Conservation (phyloP, 1,139 yeast genomes). For the Wickerhamiella pararugosa region DNA sequence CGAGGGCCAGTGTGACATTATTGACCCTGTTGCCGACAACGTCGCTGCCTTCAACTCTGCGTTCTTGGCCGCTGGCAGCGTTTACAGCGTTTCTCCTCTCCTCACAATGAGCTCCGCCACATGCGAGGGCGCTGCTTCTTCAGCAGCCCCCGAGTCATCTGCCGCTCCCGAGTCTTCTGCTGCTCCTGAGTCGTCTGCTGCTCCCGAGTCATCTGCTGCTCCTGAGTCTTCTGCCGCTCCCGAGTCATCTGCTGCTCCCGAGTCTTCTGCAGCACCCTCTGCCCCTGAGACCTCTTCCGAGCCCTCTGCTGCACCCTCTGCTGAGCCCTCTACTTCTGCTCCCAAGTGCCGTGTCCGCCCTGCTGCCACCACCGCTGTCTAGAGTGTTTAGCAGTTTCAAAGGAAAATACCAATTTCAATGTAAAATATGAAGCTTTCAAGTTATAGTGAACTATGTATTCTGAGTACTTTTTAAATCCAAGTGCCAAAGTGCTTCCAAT, state of each 20-base stretch:
- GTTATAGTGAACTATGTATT: too few species aligned
- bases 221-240: neutral
- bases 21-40: slow-evolving; percentile 2
- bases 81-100: slow-evolving; percentile 9
- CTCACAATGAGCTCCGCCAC: neutral
- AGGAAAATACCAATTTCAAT: too few species aligned
- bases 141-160: slow-evolving; percentile 1
- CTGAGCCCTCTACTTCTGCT: neutral
- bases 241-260: neutral
- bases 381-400: too few species aligned
- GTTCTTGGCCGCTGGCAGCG: slow-evolving; percentile 8
- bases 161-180: slow-evolving; percentile 1
- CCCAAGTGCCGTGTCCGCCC: neutral
- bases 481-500: too few species aligned
- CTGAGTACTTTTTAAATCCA: too few species aligned
- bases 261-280: neutral
- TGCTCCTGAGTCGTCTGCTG: slow-evolving; percentile 4
- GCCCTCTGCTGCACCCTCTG: neutral
- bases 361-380: too few species aligned
- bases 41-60: neutral
- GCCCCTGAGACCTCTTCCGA: neutral
- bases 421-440: too few species aligned
- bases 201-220: neutral
- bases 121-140: slow-evolving; percentile 5
- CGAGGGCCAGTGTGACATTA: slow-evolving; percentile 3